Conservation (phyloP, 805 yeast genomes). For the Yamadazyma sp. region DNA sequence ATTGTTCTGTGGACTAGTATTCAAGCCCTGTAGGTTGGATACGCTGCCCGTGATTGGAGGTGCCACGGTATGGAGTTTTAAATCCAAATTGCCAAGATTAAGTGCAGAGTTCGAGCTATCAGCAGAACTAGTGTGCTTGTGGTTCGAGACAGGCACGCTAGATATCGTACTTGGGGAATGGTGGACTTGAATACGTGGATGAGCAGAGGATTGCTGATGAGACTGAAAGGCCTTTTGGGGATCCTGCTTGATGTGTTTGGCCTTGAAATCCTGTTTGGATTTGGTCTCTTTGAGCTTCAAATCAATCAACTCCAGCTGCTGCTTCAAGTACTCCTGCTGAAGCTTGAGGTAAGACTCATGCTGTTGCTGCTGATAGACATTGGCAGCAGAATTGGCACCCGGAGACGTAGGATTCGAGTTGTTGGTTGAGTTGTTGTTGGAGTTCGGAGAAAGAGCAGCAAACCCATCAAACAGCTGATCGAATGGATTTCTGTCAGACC, state of each 20-base stretch:
- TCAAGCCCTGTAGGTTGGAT: no score
- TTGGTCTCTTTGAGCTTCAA: conserved; percentile 9
- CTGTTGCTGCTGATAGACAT: conserved; percentile 14
- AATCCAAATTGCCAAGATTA: background rate
- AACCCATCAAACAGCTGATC: conserved; percentile 21
- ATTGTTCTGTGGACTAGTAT: no score
- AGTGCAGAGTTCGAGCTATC: background rate
- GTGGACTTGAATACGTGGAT: conserved; percentile 5
- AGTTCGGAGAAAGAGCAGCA: conserved; percentile 3
- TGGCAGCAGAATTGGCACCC: background rate
- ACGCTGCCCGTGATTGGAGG: conserved; percentile 1
- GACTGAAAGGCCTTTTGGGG: no score
- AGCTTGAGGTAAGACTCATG: conserved; percentile 38
- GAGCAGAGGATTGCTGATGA: no score
- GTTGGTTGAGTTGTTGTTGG: conserved; percentile 1
- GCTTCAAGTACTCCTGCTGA: conserved; percentile 38
- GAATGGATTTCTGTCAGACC: conserved; percentile 37
- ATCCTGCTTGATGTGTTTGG: no score
- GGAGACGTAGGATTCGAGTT: conserved; percentile 7
- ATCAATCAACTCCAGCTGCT: conserved; percentile 34
- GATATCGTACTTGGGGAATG: background rate
- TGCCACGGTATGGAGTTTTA: conserved; percentile 2
- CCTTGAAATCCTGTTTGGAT: background rate
- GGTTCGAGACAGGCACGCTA: background rate
- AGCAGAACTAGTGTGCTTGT: background rate